These are phyloP conservation scores for Ormosia semicastrata DNA, from an alignment of 306 rosid genomes.

Conservation along the genomic window DNA sequence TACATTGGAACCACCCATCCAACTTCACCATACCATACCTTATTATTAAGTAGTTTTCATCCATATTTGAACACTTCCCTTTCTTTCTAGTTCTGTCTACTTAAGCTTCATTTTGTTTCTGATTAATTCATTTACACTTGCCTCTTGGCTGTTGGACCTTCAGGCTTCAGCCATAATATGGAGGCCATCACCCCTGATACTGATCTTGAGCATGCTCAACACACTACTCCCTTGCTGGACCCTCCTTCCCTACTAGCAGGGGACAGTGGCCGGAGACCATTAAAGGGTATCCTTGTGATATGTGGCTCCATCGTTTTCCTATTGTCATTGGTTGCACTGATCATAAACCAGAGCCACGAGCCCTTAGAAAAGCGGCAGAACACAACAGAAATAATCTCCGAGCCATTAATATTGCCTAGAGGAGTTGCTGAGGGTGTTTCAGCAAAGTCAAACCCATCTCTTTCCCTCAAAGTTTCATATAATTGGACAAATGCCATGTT, in stretches of 20 bases:
- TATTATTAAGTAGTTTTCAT: neutral
- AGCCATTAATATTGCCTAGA: conserved; percentile 27
- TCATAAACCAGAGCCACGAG: conserved; percentile 28
- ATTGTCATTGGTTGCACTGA: conserved; percentile 42
- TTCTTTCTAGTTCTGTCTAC: neutral
- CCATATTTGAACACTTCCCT: neutral
- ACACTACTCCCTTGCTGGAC: conserved; percentile 38
- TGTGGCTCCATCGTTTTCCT: conserved; percentile 40
- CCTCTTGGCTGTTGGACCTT: neutral
- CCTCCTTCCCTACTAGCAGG: neutral
- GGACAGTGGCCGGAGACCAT: neutral
- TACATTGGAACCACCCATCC: conserved; percentile 32
- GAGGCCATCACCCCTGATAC: conserved; percentile 12
- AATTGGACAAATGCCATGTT: conserved; percentile 88
- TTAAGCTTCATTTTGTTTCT: neutral
- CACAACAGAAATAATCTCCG: neutral
- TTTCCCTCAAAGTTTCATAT: conserved; percentile 28
- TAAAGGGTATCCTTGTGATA: conserved; percentile 29
- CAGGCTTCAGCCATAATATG: neutral
- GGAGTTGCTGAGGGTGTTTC: conserved; percentile 74
- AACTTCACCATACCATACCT: neutral
- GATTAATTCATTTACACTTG: neutral
- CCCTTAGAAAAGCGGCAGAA: neutral
- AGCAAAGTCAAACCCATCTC: conserved; percentile 57
- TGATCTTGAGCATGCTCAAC: conserved; percentile 25